A percentile compares a stretch with the other conserved stretches of the same genome.
Conservation (phyloP, 148 eudicot species). For the Rhododendron simsii region DNA sequence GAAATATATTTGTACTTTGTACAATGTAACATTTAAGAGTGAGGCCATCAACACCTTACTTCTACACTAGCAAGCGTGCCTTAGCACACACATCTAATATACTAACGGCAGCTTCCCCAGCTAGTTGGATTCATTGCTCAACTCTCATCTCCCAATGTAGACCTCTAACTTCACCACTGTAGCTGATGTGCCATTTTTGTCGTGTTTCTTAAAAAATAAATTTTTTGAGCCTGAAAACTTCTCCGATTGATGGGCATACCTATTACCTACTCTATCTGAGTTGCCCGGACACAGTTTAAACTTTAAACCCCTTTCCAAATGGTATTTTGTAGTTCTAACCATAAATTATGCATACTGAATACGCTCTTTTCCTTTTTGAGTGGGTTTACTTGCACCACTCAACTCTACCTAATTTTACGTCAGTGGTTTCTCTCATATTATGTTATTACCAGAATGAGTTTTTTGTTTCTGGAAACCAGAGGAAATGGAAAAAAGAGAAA, state of each 20-base stretch:
- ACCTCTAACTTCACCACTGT: neutral
- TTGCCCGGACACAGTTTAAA: neutral
- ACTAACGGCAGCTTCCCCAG: neutral
- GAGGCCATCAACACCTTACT: neutral
- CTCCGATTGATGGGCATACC: neutral
- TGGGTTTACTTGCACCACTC: neutral
- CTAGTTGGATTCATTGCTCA: neutral
- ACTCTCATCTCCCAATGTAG: neutral
- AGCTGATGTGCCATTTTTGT: neutral
- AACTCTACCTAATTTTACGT: neutral
- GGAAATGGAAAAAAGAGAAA: neutral
- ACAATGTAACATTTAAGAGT: neutral
- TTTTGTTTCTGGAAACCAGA: neutral
- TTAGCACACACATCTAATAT: neutral
- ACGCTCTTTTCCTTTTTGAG: neutral
- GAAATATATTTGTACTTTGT: neutral
- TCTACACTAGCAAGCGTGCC: neutral
- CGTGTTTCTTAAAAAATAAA: neutral
- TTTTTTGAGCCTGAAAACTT: neutral
- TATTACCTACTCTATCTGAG: neutral
- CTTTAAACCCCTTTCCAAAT: neutral
- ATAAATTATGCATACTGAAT: neutral
- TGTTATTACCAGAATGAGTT: neutral
- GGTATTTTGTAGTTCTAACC: neutral
- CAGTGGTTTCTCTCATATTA: neutral